A percentile compares a stretch with the other conserved stretches of the same genome.
Evolutionary conservation across 345 rosid genomes (phyloP).

Genomic region (Lumnitzera racemosa): DNA sequence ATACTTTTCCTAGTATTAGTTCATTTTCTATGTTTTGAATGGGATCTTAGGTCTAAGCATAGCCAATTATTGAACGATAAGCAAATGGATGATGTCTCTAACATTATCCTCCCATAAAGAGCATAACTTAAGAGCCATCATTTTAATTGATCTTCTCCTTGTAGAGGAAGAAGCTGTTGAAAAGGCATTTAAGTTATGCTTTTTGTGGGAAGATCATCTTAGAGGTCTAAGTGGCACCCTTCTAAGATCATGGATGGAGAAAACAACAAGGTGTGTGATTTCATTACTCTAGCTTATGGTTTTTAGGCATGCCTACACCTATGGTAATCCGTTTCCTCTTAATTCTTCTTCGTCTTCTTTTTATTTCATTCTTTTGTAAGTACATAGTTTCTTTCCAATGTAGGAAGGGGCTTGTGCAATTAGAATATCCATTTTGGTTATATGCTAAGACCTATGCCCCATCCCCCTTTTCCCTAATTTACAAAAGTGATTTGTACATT

Average conservation of each 20-base stretch:
- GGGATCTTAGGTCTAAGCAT: constrained; percentile 2
- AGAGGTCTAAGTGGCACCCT: constrained; percentile 48
- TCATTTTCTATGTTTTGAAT: no score
- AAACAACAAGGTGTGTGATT: constrained; percentile 18
- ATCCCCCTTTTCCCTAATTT: no score
- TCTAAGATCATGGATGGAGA: constrained; percentile 28
- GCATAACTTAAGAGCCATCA: no score
- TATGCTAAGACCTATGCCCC: no score
- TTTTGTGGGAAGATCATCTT: constrained; percentile 35
- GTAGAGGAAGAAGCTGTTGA: constrained; percentile 22
- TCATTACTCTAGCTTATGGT: not conserved
- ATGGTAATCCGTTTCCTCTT: no score
- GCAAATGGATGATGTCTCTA: constrained; percentile 19
- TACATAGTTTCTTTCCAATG: no score
- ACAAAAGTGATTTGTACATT: not conserved
- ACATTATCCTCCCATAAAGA: constrained; percentile 16
- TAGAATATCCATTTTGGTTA: no score
- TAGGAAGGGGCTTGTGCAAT: no score
- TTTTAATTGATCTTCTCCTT: not conserved
- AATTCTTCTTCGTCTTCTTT: no score
- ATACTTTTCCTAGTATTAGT: no score
- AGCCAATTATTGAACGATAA: not conserved
- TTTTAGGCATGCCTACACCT: no score
- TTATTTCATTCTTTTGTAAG: no score
- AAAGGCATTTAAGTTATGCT: constrained; percentile 35